Percentiles rank a stretch among this genome's conserved stretches.
Evolutionary conservation across 1,284 basidiomycete species (phyloP).

Genomic region (Coniferiporia weirii): DNA sequence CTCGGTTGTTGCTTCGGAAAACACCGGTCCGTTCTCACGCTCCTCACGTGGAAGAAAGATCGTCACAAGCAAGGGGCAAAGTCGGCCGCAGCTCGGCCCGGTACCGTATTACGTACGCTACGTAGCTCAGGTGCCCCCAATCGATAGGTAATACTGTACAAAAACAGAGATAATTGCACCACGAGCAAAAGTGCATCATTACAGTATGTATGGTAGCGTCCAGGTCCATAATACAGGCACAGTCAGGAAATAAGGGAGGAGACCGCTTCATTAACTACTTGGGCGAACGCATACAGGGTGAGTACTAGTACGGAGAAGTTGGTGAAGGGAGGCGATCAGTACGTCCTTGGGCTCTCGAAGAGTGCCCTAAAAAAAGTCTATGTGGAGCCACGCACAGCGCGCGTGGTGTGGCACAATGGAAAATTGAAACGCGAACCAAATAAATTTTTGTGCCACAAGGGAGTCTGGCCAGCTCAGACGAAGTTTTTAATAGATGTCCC

Average conservation of each 20-base stretch:
- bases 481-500: neutral
- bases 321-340: too few relatives aligned
- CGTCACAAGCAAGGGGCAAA: too few relatives aligned
- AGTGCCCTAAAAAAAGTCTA: conserved; percentile 1
- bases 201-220: neutral
- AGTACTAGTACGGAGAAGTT: neutral
- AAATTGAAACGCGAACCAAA: neutral
- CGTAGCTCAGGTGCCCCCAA: too few relatives aligned
- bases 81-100: too few relatives aligned
- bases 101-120: too few relatives aligned
- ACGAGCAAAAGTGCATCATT: neutral
- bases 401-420: neutral
- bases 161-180: too few relatives aligned
- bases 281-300: neutral
- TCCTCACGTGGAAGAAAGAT: too few relatives aligned
- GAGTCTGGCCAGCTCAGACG: neutral
- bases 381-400: neutral
- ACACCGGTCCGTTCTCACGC: too few relatives aligned
- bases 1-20: too few relatives aligned
- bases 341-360: neutral
- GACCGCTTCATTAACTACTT: neutral
- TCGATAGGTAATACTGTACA: too few relatives aligned
- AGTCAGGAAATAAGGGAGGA: too few relatives aligned
- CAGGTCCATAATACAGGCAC: neutral
- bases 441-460: neutral